Conservation (phyloP, 2,329 filamentous ascomycete species). For the Aureobasidium uvarum region DNA sequence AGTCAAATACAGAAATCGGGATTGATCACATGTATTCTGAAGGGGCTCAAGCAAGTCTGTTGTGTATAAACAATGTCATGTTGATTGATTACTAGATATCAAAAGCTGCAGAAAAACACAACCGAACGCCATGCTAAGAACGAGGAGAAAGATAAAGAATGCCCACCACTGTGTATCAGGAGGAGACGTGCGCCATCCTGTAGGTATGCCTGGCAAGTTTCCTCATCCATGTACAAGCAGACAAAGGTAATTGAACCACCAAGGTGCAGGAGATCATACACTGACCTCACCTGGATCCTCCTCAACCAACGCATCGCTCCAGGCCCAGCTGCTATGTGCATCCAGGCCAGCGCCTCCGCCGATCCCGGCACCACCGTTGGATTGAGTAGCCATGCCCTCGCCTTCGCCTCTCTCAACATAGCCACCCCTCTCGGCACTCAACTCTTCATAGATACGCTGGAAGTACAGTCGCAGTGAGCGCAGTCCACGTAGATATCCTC, state of each 20-base stretch:
- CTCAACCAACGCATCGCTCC: constrained; percentile 19
- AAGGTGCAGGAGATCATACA: background rate
- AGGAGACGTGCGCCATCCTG: constrained; percentile 2
- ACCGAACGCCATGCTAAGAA: constrained; percentile 23
- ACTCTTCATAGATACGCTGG: constrained; percentile 77
- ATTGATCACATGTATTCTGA: too few relatives aligned
- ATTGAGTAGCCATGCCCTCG: constrained; percentile 36
- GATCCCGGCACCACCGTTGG: constrained; percentile 3
- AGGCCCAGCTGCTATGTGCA: constrained; percentile 2
- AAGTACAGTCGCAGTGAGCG: constrained; percentile 80
- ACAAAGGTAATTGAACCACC: background rate
- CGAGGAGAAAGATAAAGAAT: constrained; percentile 14
- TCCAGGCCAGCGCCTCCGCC: constrained; percentile 15
- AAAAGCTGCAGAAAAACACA: background rate
- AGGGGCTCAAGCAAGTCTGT: background rate
- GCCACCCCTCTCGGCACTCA: constrained; percentile 39
- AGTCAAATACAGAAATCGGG: too few relatives aligned
- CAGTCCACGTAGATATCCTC: constrained; percentile 84
- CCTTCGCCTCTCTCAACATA: constrained; percentile 37
- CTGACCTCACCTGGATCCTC: constrained; percentile 27
- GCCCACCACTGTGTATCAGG: background rate
- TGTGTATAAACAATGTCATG: background rate
- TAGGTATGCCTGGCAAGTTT: background rate
- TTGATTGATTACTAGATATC: background rate
- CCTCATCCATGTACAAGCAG: background rate